Conservation (phyloP, 768 basidiomycete species). For the Mycena leptocephala region DNA sequence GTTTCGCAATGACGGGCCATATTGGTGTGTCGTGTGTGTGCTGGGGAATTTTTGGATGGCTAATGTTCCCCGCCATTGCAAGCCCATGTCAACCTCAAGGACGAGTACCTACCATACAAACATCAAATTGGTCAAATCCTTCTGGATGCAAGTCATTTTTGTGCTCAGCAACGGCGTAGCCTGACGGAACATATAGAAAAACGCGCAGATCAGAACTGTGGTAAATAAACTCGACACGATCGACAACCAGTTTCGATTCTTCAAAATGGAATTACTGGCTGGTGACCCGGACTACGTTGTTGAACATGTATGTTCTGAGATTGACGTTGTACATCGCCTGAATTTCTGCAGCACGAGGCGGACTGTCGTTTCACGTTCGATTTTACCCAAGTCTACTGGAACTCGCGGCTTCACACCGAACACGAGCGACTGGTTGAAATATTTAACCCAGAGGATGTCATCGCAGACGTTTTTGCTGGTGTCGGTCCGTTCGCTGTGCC, state of each 20-base stretch:
- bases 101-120: conserved; percentile 94
- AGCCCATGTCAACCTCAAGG: conserved; percentile 95
- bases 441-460: conserved; percentile 83
- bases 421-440: conserved; percentile 87
- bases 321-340: background rate
- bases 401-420: conserved; percentile 93
- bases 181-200: conserved; percentile 77
- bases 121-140: conserved; percentile 93
- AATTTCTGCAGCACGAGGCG: conserved; percentile 77
- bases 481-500: conserved; percentile 98
- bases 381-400: conserved; percentile 98
- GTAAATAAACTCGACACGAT: conserved; percentile 96
- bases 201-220: conserved; percentile 84
- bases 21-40: conserved; percentile 69
- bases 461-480: conserved; percentile 97
- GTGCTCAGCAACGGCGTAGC: background rate
- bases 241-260: conserved; percentile 90
- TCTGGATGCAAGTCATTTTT: conserved; percentile 78
- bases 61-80: background rate
- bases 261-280: conserved; percentile 97
- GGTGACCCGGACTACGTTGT: conserved; percentile 92
- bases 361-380: conserved; percentile 94
- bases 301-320: conserved; percentile 78
- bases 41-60: background rate
- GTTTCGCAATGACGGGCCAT: conserved; percentile 93